These are phyloP conservation scores for Aspergillus sp. DNA, from an alignment of 2,329 filamentous ascomycete species.

Conservation along the genomic window DNA sequence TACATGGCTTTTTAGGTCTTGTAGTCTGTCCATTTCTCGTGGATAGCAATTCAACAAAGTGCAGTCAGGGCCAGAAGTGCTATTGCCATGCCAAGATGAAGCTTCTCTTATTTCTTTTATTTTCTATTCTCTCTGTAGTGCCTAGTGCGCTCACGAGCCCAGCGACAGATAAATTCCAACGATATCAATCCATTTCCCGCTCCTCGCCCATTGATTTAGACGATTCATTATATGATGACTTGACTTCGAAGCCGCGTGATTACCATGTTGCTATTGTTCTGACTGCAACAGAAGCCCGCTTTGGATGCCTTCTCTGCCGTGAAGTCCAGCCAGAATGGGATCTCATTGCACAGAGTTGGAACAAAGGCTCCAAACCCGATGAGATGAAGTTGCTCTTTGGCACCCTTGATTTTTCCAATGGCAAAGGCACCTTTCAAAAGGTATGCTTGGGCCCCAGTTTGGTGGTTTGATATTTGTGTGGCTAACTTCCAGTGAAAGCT, in stretches of 20 bases:
- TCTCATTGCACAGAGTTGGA: constrained; percentile 76
- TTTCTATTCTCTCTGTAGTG: constrained; percentile 34
- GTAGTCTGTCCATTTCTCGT: neutral
- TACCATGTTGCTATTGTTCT: constrained; percentile 75
- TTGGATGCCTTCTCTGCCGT: constrained; percentile 75
- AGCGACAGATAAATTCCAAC: constrained; percentile 57
- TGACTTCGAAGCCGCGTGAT: constrained; percentile 71
- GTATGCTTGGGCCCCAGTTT: constrained; percentile 44
- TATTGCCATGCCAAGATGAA: constrained; percentile 24
- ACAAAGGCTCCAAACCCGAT: constrained; percentile 62
- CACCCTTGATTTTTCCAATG: constrained; percentile 80
- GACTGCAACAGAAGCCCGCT: constrained; percentile 75
- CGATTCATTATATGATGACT: constrained; percentile 64
- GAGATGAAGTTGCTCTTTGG: constrained; percentile 59
- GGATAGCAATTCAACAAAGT: neutral
- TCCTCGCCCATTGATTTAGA: constrained; percentile 66
- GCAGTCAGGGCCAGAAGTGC: neutral
- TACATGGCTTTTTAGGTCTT: too few relatives aligned
- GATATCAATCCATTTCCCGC: constrained; percentile 61
- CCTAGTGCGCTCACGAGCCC: constrained; percentile 44
- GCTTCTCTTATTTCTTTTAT: constrained; percentile 16
- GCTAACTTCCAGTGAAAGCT: constrained; percentile 49
- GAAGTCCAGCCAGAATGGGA: constrained; percentile 96
- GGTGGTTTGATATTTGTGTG: neutral
- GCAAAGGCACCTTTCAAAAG: constrained; percentile 76